Evolutionary conservation across 192 early-diverging fungal species (phyloP), one percentile per base, ranked within the genome.

Genomic region (Glomus cerebriforme): DNA sequence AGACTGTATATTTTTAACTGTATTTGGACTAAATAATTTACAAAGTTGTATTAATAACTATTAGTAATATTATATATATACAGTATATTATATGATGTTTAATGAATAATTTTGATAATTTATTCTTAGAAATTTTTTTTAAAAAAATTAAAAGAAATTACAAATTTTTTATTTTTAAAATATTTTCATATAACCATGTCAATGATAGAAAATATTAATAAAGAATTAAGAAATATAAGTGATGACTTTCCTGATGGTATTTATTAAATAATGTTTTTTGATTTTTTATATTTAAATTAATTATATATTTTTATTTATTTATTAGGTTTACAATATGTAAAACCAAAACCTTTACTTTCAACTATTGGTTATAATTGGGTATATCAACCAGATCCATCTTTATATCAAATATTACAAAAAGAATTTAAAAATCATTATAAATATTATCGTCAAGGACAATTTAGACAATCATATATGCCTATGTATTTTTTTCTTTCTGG

Each of bases 401-500:
- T 45, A 45, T 0, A 22, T 49, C 26, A 72, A 27, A 72, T n/a
- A 12, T 72, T 72, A 10, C 29, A 19, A 72, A 34, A 29, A 22
- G 70, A 75, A 62, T 5, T 62, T 27, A 62, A 54, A 47, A 22
- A 62, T 8, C 79, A 80, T 66, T 77, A 76, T 32, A 8, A 7
- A n/a, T 15, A 43, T 63, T 43, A 59, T 59, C 34, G 4, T 6
- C 8, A 45, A 17, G 45, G 60, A 26, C 7, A 54, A 7, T 12
- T 17, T 5, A 35, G 63, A 32, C 62, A 80, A 66, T 47, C 15
- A 9, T 22, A 72, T 62, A 80, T 75, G 22, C 79, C 79, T 22
- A 49, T 80, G 29, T 73, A 65, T 39, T 39, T 80, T 2, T 80
- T 80, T 39, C 15, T 80, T 24, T 80, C 80, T 76, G 65, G 64